Evolutionary conservation across 1,284 basidiomycete genomes (phyloP).

Genomic region (Inonotus obliquus): DNA sequence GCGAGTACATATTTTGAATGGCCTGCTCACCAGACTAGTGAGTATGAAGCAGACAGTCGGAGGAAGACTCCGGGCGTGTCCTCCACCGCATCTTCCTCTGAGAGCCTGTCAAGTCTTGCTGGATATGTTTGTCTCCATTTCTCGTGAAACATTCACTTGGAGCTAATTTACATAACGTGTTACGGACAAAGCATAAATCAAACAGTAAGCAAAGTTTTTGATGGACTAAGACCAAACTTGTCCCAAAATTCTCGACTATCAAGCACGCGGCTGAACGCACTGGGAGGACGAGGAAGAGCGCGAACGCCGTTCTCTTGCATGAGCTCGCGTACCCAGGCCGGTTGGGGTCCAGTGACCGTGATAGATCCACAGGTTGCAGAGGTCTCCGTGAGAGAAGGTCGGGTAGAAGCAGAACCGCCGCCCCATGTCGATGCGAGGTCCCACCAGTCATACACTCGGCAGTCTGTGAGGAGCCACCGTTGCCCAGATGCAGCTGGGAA

Average conservation of each 20-base stretch:
- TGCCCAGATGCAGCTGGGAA: slow-evolving; percentile 41
- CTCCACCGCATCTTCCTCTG: no score
- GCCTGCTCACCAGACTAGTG: no score
- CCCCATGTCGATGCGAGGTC: slow-evolving; percentile 56
- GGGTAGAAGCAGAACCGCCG: slow-evolving; percentile 16
- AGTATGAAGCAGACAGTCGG: no score
- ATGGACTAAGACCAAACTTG: slow-evolving; percentile 20
- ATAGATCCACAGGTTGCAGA: no score
- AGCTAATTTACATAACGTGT: not conserved
- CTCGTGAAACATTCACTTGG: not conserved
- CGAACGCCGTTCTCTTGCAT: slow-evolving; percentile 48
- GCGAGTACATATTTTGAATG: no score
- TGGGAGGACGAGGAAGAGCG: slow-evolving; percentile 47
- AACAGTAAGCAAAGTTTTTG: slow-evolving; percentile 7
- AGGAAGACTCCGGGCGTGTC: no score
- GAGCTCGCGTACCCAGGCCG: slow-evolving; percentile 53
- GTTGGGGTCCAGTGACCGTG: slow-evolving; percentile 14
- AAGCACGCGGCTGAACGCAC: slow-evolving; percentile 46
- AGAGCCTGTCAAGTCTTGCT: no score
- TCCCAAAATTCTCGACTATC: slow-evolving; percentile 62
- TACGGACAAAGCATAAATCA: not conserved
- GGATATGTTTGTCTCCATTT: no score
- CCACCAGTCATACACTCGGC: slow-evolving; percentile 65
- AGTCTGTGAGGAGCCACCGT: slow-evolving; percentile 55
- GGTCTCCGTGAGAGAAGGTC: not conserved